phyloP scores from a whole-genome alignment of 805 yeast species.

The Nakazawaea ambrosiae region DNA sequence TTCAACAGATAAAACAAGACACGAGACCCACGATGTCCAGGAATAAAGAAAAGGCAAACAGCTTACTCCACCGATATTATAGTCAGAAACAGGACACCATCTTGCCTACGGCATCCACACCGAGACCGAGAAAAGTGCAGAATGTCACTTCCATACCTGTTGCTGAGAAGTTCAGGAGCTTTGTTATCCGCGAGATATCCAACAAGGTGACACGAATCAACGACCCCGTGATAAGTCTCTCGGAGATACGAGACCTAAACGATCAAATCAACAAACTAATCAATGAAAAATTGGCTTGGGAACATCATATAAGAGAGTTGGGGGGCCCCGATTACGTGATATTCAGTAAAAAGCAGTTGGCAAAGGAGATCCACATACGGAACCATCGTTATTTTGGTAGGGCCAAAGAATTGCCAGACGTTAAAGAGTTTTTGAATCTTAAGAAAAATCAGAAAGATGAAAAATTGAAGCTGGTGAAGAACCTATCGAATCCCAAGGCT shows the following conservation, averaged over 20 bases:
- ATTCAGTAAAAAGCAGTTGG: conserved; percentile 13
- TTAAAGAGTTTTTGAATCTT: conserved; percentile 37
- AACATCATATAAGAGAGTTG: conserved; percentile 55
- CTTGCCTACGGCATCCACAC: conserved; percentile 24
- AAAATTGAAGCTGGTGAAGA: background rate
- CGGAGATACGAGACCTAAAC: conserved; percentile 63
- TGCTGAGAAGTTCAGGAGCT: conserved; percentile 65
- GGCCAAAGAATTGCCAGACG: conserved; percentile 76
- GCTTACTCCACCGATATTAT: conserved; percentile 59
- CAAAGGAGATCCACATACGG: conserved; percentile 24
- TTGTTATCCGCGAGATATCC: conserved; percentile 58
- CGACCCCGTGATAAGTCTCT: conserved; percentile 50
- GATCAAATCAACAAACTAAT: conserved; percentile 64
- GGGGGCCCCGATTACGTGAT: conserved; percentile 67
- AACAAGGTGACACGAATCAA: conserved; percentile 53
- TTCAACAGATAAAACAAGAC: background rate
- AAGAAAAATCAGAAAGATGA: conserved; percentile 11
- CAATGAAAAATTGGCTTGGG: conserved; percentile 73
- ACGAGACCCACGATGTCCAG: conserved; percentile 59
- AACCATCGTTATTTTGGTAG: conserved; percentile 79
- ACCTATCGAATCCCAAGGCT: background rate
- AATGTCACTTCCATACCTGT: conserved; percentile 48
- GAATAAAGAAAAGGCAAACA: conserved; percentile 69
- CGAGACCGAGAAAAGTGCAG: conserved; percentile 56
- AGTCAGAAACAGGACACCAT: conserved; percentile 46